phyloP scores from a whole-genome alignment of 2,329 filamentous ascomycete genomes.

The Colletotrichum shisoi region DNA sequence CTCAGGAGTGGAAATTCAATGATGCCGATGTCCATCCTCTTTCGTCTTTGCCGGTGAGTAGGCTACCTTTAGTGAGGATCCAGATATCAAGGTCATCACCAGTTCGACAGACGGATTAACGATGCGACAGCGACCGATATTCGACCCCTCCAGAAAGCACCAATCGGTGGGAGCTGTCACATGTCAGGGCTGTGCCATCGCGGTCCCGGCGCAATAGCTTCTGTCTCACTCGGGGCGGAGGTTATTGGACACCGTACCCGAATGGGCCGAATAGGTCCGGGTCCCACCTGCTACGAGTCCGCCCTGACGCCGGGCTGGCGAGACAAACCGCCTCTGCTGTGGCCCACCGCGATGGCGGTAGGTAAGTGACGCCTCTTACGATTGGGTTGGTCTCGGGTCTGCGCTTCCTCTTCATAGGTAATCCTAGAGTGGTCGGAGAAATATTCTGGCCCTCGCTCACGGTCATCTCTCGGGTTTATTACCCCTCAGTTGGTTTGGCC shows the following conservation, averaged over 20 bases:
- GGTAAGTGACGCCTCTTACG: background rate
- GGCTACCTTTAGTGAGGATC: background rate
- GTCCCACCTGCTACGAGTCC: constrained; percentile 18
- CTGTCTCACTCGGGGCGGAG: constrained; percentile 27
- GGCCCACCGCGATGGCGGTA: background rate
- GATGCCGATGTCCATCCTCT: background rate
- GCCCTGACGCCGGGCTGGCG: constrained; percentile 13
- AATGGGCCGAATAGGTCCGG: constrained; percentile 29
- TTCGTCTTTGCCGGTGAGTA: background rate
- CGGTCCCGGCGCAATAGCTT: constrained; percentile 1
- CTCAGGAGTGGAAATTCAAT: background rate
- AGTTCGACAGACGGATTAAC: background rate
- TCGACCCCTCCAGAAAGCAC: background rate
- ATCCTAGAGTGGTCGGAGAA: background rate
- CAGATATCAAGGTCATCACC: background rate
- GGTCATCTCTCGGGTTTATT: background rate
- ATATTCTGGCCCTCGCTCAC: background rate
- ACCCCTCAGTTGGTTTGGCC: no score
- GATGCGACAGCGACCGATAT: background rate
- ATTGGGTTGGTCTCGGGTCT: background rate
- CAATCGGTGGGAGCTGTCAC: constrained; percentile 10
- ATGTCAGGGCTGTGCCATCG: constrained; percentile 8
- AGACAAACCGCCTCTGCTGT: background rate
- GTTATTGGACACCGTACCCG: constrained; percentile 29
- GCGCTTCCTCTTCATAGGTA: background rate